Percentiles rank a stretch among this genome's conserved stretches.
These are phyloP conservation scores for Colletotrichum sp. DNA, from an alignment of 2,329 filamentous ascomycete species.

Conservation along the genomic window DNA sequence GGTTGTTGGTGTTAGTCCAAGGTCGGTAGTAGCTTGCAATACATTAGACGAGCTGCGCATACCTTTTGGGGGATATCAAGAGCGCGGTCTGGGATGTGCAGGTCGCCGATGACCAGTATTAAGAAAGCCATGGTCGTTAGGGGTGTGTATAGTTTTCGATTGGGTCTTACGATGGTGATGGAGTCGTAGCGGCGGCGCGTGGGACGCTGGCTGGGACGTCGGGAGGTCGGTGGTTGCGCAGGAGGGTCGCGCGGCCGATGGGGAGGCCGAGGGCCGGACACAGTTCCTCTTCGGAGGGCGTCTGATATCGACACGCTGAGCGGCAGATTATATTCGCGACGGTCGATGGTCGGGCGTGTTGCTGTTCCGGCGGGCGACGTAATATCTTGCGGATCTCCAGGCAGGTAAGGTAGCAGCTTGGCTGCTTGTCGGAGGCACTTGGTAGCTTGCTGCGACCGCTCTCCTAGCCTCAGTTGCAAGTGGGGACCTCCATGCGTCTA, in stretches of 20 bases:
- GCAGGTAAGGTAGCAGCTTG: neutral
- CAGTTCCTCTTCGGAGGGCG: neutral
- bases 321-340: neutral
- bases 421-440: neutral
- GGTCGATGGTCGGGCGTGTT: neutral
- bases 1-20: neutral
- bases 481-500: neutral
- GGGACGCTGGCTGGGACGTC: neutral
- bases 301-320: neutral
- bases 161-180: neutral
- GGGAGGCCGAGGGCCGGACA: neutral
- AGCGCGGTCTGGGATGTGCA: conserved; percentile 91
- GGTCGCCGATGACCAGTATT: conserved; percentile 89
- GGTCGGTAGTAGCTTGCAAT: neutral
- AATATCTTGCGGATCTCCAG: neutral
- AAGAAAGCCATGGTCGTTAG: conserved; percentile 77
- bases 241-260: conserved; percentile 1
- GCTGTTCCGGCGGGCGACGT: neutral
- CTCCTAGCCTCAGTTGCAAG: conserved; percentile 6
- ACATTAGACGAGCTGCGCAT: conserved; percentile 24
- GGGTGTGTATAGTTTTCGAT: neutral
- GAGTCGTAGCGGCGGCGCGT: neutral
- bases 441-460: neutral
- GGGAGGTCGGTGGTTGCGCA: neutral
- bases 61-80: conserved; percentile 92